A percentile compares a stretch with the other conserved stretches of the same genome.
phyloP scores from a whole-genome alignment of 169 alveolate species.

The Theileria parva region DNA sequence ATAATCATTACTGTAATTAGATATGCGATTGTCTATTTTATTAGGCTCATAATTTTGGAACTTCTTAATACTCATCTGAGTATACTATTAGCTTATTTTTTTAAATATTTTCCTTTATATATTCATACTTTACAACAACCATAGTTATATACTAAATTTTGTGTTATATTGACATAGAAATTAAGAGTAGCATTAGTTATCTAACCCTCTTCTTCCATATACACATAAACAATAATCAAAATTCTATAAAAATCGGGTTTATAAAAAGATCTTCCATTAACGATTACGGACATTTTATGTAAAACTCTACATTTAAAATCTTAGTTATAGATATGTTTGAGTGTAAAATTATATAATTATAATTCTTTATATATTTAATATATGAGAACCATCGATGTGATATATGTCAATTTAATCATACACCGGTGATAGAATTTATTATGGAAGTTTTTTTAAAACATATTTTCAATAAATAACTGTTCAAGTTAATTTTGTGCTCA shows the following conservation, averaged over 20 bases:
- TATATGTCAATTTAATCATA: background rate
- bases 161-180: background rate
- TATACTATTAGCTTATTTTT: background rate
- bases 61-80: background rate
- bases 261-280: background rate
- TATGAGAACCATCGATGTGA: background rate
- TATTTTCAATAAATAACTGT: background rate
- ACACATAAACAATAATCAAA: background rate
- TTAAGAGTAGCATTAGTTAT: background rate
- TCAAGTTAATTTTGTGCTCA: background rate
- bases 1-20: background rate
- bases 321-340: no score
- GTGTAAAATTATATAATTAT: no score
- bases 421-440: background rate
- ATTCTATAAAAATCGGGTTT: background rate
- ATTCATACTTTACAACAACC: background rate
- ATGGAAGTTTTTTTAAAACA: no score
- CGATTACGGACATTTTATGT: no score
- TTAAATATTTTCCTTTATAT: no score
- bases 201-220: background rate
- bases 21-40: background rate
- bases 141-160: background rate
- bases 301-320: background rate
- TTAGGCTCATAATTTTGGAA: background rate
- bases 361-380: background rate